Percentiles rank a stretch among this genome's conserved stretches.
Evolutionary conservation across 2,329 filamentous ascomycete genomes (phyloP).

Genomic region (Penicillium sp.): DNA sequence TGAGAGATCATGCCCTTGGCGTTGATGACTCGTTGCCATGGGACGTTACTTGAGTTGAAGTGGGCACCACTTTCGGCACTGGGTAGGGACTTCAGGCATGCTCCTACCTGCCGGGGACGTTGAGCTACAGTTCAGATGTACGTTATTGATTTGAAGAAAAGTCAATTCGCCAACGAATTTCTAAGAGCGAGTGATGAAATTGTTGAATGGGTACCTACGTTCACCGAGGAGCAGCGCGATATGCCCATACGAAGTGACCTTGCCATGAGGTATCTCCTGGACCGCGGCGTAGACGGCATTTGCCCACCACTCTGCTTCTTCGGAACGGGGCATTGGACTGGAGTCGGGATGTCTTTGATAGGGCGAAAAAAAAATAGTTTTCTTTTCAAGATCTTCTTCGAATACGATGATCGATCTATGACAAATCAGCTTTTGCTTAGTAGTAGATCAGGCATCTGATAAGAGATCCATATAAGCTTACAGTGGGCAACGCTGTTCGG

Average conservation of each 20-base stretch:
- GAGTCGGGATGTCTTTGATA: no score
- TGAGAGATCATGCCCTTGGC: conserved; percentile 79
- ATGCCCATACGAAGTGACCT: conserved; percentile 79
- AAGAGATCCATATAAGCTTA: conserved; percentile 2
- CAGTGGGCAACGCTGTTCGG: conserved; percentile 12
- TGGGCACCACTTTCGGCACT: conserved; percentile 40
- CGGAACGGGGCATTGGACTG: conserved; percentile 38
- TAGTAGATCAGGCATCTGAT: no score
- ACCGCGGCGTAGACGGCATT: conserved; percentile 73
- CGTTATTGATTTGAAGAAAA: no score
- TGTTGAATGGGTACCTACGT: conserved; percentile 43
- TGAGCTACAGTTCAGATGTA: conserved; percentile 48
- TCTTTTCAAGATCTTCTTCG: no score
- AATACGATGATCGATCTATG: no score
- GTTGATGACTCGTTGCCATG: conserved; percentile 93
- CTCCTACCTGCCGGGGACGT: conserved; percentile 75
- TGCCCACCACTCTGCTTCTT: conserved; percentile 46
- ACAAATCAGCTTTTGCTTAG: no score
- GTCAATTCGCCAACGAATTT: no score
- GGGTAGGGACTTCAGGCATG: conserved; percentile 82
- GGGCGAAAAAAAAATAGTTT: no score
- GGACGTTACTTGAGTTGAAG: conserved; percentile 73
- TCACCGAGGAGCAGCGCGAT: conserved; percentile 57
- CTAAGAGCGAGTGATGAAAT: no score
- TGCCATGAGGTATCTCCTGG: conserved; percentile 75